A percentile compares a stretch with the other conserved stretches of the same genome.
phyloP scores from a whole-genome alignment of 306 rosid species.

The Myrica gale region DNA sequence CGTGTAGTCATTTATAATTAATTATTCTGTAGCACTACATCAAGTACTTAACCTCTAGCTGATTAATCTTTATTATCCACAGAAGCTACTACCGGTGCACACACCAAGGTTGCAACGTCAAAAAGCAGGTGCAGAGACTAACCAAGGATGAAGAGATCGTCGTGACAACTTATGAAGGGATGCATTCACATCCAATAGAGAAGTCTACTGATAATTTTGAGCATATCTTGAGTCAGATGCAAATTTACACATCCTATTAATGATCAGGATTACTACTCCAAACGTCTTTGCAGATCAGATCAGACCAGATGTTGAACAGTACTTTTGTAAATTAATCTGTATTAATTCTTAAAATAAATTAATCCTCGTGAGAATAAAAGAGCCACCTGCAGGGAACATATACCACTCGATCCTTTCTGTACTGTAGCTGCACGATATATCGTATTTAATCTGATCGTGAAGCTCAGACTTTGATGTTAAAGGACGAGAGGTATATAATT shows the following conservation, averaged over 20 bases:
- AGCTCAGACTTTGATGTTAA: not conserved
- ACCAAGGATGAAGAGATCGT: slow-evolving; percentile 47
- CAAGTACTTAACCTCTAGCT: not conserved
- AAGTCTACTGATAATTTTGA: slow-evolving; percentile 53
- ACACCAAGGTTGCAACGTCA: slow-evolving; percentile 49
- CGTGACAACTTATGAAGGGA: slow-evolving; percentile 51
- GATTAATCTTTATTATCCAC: not conserved
- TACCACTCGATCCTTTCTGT: not conserved
- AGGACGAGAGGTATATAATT: not conserved
- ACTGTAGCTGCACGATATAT: not conserved
- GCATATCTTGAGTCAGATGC: slow-evolving; percentile 54
- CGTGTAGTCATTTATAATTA: not conserved
- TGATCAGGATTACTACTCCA: not conserved
- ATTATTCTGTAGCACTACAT: not conserved
- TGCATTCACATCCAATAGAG: slow-evolving; percentile 51
- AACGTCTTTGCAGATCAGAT: not conserved
- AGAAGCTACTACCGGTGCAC: slow-evolving; percentile 61
- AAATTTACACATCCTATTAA: slow-evolving; percentile 37
- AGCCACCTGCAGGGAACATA: slow-evolving; percentile 4
- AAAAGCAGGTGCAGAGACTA: slow-evolving; percentile 53
- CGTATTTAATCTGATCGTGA: not conserved
- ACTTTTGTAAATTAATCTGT: not conserved
- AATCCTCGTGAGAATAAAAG: not conserved
- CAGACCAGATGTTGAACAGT: not conserved
- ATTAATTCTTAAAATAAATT: not conserved